Base-by-base conservation (phyloP, 306 rosid genomes). In the Vigna angularis region DNA sequence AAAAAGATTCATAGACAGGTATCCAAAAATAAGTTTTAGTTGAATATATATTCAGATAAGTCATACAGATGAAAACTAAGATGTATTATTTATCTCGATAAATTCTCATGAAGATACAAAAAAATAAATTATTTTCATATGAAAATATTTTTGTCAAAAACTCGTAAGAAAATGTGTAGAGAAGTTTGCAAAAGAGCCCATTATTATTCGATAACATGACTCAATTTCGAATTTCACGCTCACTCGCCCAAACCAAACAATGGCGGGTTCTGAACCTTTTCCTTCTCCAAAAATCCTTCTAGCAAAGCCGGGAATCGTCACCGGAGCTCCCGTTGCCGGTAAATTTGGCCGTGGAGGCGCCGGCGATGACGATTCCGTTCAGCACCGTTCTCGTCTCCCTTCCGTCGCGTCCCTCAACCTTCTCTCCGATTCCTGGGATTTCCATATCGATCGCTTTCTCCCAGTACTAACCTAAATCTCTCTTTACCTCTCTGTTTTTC, bases 381-480 rank as follows among this genome's bases (percentile, higher is more conserved):
- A 89, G 71, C 86, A 81, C 71, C 90, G 96, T 36, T 91, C 96
- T 45, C 97, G 94, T 50, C 87, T 88, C 51, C 97, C 98, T 85
- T 84, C 96, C 0, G 86, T 90, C 9, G 96, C 97, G 15, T 91
- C 98, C 18, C 96, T 94, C 48, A 91, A 91, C 78, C 97, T 94
- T 79, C 96, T 94, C 74, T 91, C 97, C 36, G 97, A 91, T 57
- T 91, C 97, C 32, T 91, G 96, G 97, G 96, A 94, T 70, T 89
- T 91, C 83, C 96, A 91, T 73, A 85, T 87, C 83, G 98, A 94
- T 69, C 97, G 97, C 75, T 94, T 94, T 85, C 96, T 94, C 53
- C 98, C 98, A 8, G 85, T 81, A 38, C 9, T 89, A 80, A 32
- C 10, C 8, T 32, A 62, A 70, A 2, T 28, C 50, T 51, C 78